These are phyloP conservation scores for Venturiaceae sp. DNA, from an alignment of 2,329 filamentous ascomycete genomes.

Conservation along the genomic window DNA sequence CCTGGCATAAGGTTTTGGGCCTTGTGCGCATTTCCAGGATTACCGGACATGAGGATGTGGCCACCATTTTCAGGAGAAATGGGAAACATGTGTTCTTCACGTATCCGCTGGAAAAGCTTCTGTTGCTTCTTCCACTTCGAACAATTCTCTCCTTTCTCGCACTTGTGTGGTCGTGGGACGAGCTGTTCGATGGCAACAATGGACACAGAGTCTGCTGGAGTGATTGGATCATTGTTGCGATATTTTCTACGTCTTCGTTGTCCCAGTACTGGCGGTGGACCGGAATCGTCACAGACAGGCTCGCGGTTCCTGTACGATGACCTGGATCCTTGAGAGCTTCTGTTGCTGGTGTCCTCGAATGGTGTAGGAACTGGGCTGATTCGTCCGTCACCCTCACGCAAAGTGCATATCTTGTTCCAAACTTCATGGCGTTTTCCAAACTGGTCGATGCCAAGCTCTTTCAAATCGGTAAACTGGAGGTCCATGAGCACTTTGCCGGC, in stretches of 20 bases:
- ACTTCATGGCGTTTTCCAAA: conserved; percentile 72
- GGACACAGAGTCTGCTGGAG: conserved; percentile 74
- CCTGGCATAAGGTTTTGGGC: conserved; percentile 42
- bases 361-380: conserved; percentile 34
- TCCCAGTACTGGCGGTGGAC: conserved; percentile 21
- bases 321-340: conserved; percentile 12
- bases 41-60: conserved; percentile 65
- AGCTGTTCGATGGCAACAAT: conserved; percentile 89
- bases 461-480: conserved; percentile 82
- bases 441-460: conserved; percentile 70
- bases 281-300: conserved; percentile 16
- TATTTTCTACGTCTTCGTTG: conserved; percentile 29
- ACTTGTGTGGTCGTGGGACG: conserved; percentile 73
- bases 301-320: conserved; percentile 10
- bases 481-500: conserved; percentile 78
- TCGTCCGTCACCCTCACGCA: conserved; percentile 41
- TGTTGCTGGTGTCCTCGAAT: conserved; percentile 35
- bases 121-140: conserved; percentile 75
- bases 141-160: conserved; percentile 79
- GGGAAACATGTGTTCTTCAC: conserved; percentile 59
- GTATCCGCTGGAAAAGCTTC: conserved; percentile 63
- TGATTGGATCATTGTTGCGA: conserved; percentile 54
- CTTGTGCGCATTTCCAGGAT: conserved; percentile 68
- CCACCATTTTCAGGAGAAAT: conserved; percentile 53
- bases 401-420: conserved; percentile 68